These are phyloP conservation scores for Extremus antarcticus DNA, from an alignment of 495 filamentous ascomycete species.

Conservation along the genomic window DNA sequence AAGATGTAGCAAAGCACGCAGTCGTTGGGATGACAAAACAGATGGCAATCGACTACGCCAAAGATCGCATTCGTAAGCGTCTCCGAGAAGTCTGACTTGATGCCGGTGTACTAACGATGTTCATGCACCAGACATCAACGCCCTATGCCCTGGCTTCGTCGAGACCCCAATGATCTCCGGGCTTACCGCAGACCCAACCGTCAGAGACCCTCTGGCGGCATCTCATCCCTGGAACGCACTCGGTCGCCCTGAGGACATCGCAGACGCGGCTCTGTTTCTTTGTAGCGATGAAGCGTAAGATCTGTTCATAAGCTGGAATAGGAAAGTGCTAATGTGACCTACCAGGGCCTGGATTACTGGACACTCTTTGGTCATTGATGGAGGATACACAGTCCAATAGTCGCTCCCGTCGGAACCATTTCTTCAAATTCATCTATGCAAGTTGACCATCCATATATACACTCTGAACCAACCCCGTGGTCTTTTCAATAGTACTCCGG, in stretches of 20 bases:
- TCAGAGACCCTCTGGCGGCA: neutral
- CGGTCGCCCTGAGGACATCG: constrained; percentile 19
- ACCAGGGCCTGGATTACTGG: constrained; percentile 11
- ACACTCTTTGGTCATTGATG: constrained; percentile 13
- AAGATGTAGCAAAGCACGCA: constrained; percentile 11
- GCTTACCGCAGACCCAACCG: neutral
- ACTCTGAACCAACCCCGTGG: neutral
- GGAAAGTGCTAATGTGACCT: neutral
- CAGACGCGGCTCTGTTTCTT: constrained; percentile 20
- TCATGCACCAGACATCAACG: constrained; percentile 1
- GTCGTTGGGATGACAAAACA: constrained; percentile 21
- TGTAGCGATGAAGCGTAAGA: constrained; percentile 22
- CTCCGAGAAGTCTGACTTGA: too few species aligned
- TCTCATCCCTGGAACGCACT: constrained; percentile 13
- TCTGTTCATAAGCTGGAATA: neutral
- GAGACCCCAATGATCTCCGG: constrained; percentile 13
- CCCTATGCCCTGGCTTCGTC: constrained; percentile 12
- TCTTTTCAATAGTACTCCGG: constrained; percentile 38
- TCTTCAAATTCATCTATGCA: too few species aligned
- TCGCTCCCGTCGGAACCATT: neutral
- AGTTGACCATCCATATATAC: too few species aligned
- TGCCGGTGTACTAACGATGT: neutral
- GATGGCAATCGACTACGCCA: constrained; percentile 20
- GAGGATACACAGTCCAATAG: constrained; percentile 11
- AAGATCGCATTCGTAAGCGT: constrained; percentile 9